These are phyloP conservation scores for Pilobolus umbonatus DNA, from an alignment of 192 early-diverging fungal genomes.

Conservation along the genomic window DNA sequence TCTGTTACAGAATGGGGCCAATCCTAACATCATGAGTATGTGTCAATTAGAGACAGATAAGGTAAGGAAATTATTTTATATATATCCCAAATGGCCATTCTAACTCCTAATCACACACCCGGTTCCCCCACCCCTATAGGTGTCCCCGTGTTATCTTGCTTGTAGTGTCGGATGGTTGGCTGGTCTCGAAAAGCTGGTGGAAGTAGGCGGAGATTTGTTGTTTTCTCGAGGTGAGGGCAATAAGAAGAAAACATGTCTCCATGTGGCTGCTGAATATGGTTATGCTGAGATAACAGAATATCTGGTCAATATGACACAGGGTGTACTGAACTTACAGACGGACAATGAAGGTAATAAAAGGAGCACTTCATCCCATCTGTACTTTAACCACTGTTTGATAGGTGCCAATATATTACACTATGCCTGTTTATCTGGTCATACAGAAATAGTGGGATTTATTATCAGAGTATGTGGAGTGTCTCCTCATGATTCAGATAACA, in stretches of 20 bases:
- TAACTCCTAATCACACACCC: no score
- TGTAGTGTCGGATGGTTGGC: slow-evolving; percentile 28
- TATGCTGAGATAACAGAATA: slow-evolving; percentile 23
- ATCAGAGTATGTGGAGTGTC: slow-evolving; percentile 18
- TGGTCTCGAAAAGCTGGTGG: slow-evolving; percentile 26
- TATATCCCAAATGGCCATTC: no score
- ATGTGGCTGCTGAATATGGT: slow-evolving; percentile 22
- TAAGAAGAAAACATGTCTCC: slow-evolving; percentile 25
- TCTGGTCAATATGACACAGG: slow-evolving; percentile 19
- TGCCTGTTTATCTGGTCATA: slow-evolving; percentile 28
- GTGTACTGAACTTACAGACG: slow-evolving; percentile 14
- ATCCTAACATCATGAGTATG: slow-evolving; percentile 26
- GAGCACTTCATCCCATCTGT: background rate
- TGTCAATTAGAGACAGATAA: slow-evolving; percentile 30
- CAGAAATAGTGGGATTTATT: slow-evolving; percentile 19
- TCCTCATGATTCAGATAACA: slow-evolving; percentile 16
- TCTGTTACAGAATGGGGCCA: slow-evolving; percentile 33
- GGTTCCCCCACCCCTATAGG: slow-evolving; percentile 8
- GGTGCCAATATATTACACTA: slow-evolving; percentile 34
- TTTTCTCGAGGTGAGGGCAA: slow-evolving; percentile 21
- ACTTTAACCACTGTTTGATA: slow-evolving; percentile 3
- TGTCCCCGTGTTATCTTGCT: slow-evolving; percentile 31
- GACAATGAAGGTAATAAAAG: slow-evolving; percentile 15
- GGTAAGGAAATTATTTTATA: slow-evolving; percentile 3
- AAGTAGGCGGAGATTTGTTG: slow-evolving; percentile 29